Evolutionary conservation across 176 grass and related monocot genomes (phyloP).

Genomic region (Thalia dealbata): DNA sequence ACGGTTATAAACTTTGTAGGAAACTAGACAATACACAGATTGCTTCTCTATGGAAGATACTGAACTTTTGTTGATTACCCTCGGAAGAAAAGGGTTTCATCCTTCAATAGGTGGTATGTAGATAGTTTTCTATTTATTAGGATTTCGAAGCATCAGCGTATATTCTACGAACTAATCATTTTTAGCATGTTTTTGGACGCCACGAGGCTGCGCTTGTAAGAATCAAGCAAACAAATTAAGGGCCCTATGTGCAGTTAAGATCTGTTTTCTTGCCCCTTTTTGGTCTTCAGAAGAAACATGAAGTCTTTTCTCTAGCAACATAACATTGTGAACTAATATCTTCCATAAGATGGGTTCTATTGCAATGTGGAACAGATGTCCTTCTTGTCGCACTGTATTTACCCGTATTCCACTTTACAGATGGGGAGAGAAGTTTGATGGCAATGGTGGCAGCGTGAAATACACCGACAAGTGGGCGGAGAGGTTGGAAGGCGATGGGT

Average conservation of each 20-base stretch:
- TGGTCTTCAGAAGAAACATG: background rate
- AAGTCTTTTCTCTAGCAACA: background rate
- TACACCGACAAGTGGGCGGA: constrained; percentile 97
- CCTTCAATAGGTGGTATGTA: background rate
- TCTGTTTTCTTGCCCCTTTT: background rate
- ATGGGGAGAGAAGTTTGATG: constrained; percentile 89
- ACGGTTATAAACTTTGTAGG: background rate
- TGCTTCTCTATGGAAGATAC: background rate
- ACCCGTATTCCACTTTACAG: constrained; percentile 22
- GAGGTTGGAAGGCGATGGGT: constrained; percentile 48
- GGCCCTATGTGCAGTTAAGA: no score
- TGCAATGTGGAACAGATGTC: background rate
- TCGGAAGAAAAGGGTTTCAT: background rate
- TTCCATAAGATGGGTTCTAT: background rate
- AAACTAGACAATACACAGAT: background rate
- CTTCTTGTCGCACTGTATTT: background rate
- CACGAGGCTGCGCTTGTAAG: background rate
- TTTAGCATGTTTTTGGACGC: background rate
- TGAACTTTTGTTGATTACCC: background rate
- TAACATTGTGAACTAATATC: background rate
- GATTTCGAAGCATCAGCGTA: background rate
- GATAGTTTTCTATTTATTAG: background rate
- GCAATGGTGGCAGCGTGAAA: constrained; percentile 53
- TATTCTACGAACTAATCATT: no score
- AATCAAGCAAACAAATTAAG: background rate